phyloP scores from a whole-genome alignment of 306 rosid species.

The Trifolium repens region DNA sequence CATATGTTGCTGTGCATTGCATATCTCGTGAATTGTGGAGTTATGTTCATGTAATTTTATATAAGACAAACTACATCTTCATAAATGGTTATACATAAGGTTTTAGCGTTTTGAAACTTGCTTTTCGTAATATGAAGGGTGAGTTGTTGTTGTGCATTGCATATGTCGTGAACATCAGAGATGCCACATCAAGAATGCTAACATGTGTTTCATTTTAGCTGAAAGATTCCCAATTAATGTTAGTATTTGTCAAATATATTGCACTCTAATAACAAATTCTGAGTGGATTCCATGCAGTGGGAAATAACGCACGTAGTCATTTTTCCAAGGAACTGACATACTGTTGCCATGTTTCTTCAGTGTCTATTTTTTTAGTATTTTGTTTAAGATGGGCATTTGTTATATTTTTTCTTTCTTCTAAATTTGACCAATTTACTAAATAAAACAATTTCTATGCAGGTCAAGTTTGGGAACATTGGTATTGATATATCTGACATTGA shows the following conservation, averaged over 20 bases:
- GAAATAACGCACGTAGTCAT: background rate
- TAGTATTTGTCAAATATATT: conserved; percentile 8
- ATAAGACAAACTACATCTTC: background rate
- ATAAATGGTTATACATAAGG: background rate
- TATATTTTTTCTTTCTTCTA: background rate
- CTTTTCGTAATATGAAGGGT: conserved; percentile 8
- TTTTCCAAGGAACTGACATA: conserved; percentile 1
- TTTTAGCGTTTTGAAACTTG: background rate
- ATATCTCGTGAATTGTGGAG: conserved; percentile 17
- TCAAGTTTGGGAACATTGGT: conserved; percentile 92
- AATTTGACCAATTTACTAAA: conserved; percentile 33
- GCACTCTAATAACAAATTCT: background rate
- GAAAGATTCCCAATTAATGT: background rate
- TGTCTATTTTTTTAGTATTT: conserved; percentile 4
- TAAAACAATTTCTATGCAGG: conserved; percentile 50
- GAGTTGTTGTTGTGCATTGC: background rate
- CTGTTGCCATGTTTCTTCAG: background rate
- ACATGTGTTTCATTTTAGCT: background rate
- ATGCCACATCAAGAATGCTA: conserved; percentile 2
- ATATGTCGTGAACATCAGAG: background rate
- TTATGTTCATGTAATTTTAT: background rate
- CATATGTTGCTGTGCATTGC: conserved; percentile 14
- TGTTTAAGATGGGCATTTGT: background rate
- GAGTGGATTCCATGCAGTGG: background rate
- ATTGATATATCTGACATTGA: conserved; percentile 82